These are phyloP conservation scores for Maudiozyma bulderi DNA, from an alignment of 805 yeast genomes.

Conservation along the genomic window DNA sequence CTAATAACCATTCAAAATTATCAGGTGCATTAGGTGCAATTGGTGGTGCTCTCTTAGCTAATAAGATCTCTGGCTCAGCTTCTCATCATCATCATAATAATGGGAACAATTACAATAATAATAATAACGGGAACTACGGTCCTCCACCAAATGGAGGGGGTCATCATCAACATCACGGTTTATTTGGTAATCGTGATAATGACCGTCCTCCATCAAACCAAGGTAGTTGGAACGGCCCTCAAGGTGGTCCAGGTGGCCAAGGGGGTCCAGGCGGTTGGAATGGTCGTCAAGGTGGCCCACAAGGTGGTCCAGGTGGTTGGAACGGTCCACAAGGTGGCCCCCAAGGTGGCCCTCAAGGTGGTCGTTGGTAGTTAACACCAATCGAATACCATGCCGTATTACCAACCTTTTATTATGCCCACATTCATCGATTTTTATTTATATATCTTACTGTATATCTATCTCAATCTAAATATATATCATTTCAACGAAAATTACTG, in stretches of 20 bases:
- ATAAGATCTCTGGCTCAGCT: conserved; percentile 35
- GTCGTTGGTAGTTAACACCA: conserved; percentile 6
- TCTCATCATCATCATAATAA: conserved; percentile 1
- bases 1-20: conserved; percentile 23
- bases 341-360: conserved; percentile 7
- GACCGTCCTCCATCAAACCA: conserved; percentile 5
- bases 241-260: conserved; percentile 10
- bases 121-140: neutral
- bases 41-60: conserved; percentile 46
- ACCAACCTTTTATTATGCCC: no score
- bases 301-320: conserved; percentile 7
- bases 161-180: neutral
- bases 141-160: neutral
- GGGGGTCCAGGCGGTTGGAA: conserved; percentile 15
- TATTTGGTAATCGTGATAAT: neutral
- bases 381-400: no score
- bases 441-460: no score
- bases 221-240: conserved; percentile 11
- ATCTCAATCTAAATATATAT: no score
- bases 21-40: conserved; percentile 45
- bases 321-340: conserved; percentile 10
- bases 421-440: no score
- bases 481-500: no score
- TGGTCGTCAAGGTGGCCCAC: conserved; percentile 11
- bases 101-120: neutral